Base-by-base conservation (phyloP, 805 yeast species). In the Candida nonsorbophila region DNA sequence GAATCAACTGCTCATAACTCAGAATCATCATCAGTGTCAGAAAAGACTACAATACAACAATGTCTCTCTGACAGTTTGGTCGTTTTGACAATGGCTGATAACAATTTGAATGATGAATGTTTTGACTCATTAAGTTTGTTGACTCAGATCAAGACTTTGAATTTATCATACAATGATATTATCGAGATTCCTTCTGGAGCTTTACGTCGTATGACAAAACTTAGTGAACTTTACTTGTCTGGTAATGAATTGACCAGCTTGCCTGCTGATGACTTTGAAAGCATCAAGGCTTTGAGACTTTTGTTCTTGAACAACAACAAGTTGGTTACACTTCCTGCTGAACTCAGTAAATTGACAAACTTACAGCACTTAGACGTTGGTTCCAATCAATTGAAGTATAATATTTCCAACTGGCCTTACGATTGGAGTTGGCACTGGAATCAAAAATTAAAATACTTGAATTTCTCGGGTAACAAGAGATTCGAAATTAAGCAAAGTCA, bases 381-480 rank as follows among this genome's bases (percentile, higher is more conserved):
- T 3, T 84, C 94, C 2, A 92, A 92, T 52, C 80, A 79, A 37
- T 64, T 92, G 55, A 84, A 87, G 47, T 92, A 92, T 55, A 92
- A 92, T 45, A 86, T 90, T 32, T 82, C 92, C 3, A 92, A 92
- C 53, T 84, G 87, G 72, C 94, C 92, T 10, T 90, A 85, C 49
- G 98, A 92, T 52, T 92, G 97, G 97, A 92, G 86, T 56, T 92
- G 98, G 98, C 79, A 82, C 44, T 79, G 78, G 64, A 92, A 92
- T 49, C 64, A 71, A 30, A 74, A 77, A 23, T 64, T 92, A 53
- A 76, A 69, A 42, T 87, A 82, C 45, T 69, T 92, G 50, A 92
- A 90, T 52, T 79, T 92, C 33, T 86, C 97, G 0, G 97, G 97
- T 21, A 92, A 92, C 51, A 82, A 83, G 49, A 71, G 96, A 39